These are phyloP conservation scores for Colletotrichum orchidophilum DNA, from an alignment of 2,329 filamentous ascomycete species.

Conservation along the genomic window DNA sequence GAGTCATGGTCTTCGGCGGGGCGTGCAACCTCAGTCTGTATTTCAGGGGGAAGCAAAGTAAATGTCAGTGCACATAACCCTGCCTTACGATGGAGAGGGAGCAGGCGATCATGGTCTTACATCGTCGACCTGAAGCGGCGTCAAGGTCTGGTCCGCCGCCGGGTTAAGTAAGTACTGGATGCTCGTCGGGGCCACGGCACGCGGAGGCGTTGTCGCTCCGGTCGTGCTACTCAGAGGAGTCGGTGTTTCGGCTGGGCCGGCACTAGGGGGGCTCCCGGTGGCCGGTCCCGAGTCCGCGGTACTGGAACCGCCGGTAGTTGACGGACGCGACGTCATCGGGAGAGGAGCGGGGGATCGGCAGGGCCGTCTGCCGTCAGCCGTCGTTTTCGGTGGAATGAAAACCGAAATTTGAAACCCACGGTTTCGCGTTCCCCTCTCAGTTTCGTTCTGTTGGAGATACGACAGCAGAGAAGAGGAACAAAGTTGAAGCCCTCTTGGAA, in stretches of 20 bases:
- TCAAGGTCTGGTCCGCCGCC: conserved; percentile 33
- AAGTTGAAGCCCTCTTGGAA: background rate
- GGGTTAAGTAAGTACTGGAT: conserved; percentile 32
- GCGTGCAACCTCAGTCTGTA: conserved; percentile 18
- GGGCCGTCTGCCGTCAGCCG: background rate
- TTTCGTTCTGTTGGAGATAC: background rate
- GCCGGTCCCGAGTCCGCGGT: conserved; percentile 15
- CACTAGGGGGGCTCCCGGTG: background rate
- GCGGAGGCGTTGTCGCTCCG: conserved; percentile 1
- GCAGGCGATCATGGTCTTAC: conserved; percentile 22
- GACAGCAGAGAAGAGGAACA: background rate
- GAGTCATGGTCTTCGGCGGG: conserved; percentile 42
- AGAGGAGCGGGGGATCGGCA: background rate
- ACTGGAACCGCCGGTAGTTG: conserved; percentile 12
- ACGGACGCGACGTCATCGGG: conserved; percentile 11
- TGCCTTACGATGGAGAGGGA: background rate
- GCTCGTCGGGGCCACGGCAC: background rate
- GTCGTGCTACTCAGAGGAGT: background rate
- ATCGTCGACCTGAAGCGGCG: conserved; percentile 40
- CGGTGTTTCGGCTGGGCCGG: background rate
- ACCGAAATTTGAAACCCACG: background rate
- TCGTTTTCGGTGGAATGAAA: background rate
- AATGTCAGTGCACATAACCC: conserved; percentile 9
- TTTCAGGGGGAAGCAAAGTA: background rate
- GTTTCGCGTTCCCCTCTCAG: background rate